Percentiles rank a stretch among this genome's conserved stretches.
These are phyloP conservation scores for Trypanosoma theileri DNA, from an alignment of 208 protist genomes.

Conservation along the genomic window DNA sequence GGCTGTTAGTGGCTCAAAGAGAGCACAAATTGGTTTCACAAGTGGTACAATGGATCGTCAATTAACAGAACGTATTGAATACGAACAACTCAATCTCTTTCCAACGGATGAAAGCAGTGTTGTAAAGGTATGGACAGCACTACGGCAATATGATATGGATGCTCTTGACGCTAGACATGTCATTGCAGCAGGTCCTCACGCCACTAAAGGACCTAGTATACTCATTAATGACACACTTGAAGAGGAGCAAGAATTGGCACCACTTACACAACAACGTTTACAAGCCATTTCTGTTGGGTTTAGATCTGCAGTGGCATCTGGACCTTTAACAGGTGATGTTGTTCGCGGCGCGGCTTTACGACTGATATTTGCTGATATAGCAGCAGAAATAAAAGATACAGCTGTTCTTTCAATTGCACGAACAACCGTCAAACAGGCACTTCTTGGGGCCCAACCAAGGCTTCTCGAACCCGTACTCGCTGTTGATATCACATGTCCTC, in stretches of 20 bases:
- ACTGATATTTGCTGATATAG: constrained; percentile 62
- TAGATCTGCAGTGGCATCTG: constrained; percentile 74
- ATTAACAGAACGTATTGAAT: constrained; percentile 51
- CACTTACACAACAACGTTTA: constrained; percentile 83
- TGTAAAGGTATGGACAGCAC: constrained; percentile 49
- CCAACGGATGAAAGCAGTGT: constrained; percentile 10
- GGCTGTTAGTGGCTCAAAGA: constrained; percentile 54
- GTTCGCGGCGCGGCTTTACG: constrained; percentile 59
- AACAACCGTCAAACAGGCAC: constrained; percentile 92
- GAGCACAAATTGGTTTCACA: constrained; percentile 47
- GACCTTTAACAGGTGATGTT: constrained; percentile 97
- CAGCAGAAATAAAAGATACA: constrained; percentile 33
- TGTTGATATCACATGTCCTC: constrained; percentile 93
- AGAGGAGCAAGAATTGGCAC: constrained; percentile 26
- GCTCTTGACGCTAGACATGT: constrained; percentile 93
- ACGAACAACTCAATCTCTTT: constrained; percentile 54
- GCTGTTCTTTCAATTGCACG: constrained; percentile 86
- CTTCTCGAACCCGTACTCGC: constrained; percentile 98
- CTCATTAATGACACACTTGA: constrained; percentile 97
- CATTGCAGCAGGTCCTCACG: constrained; percentile 93
- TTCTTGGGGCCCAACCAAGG: constrained; percentile 94
- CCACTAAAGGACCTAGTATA: constrained; percentile 92
- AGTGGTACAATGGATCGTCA: constrained; percentile 41
- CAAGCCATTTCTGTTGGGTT: constrained; percentile 91
- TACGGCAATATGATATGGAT: constrained; percentile 95